Base-by-base conservation (phyloP, 768 basidiomycete genomes). In the Hericium rajendrae region DNA sequence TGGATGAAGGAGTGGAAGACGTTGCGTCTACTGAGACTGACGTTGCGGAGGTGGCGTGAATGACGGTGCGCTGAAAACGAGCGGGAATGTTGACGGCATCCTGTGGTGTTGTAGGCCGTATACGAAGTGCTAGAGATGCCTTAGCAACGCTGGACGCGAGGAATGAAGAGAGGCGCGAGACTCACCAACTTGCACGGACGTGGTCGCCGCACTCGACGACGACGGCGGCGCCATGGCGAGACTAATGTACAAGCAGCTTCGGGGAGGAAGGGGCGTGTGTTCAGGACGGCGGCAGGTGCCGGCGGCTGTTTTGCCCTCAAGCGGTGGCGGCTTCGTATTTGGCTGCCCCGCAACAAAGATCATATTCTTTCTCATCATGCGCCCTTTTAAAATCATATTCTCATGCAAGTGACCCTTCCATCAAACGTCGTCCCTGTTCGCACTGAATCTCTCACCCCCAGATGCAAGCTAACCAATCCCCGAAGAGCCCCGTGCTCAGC, bases 151-250 rank as follows among this genome's bases (percentile, higher is more conserved):
- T 41, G 56, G 67, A 61, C 71, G 66, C 51, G 48, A 54, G 18
- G 49, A 28, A 28, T 51, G 51, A 53, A 20, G 12, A 40, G 56
- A 13, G 41, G 48, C 22, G 48, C 9, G n/a, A 24, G 55, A 84
- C 91, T 78, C 55, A 87, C 91, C 91, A 72, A 94, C 91, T 93
- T 93, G 90, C 55, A 94, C 91, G 63, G 91, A 91, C 64, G 91
- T 93, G 74, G 86, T 80, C 77, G 84, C 71, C 71, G 68, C 69
- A 59, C 67, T 69, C 62, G 85, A 72, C 61, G 78, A 76, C 78
- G 84, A 80, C 73, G 83, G 79, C 75, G 86, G 86, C 70, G 86
- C 82, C 88, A 88, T 88, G 79, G 75, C 51, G 40, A 20, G 37
- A 28, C 24, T 43, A 22, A 16, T 51, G 50, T 51, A 56, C 61